phyloP scores from a whole-genome alignment of 108 stramenopile genomes.

The Cyclotella kingstonii region DNA sequence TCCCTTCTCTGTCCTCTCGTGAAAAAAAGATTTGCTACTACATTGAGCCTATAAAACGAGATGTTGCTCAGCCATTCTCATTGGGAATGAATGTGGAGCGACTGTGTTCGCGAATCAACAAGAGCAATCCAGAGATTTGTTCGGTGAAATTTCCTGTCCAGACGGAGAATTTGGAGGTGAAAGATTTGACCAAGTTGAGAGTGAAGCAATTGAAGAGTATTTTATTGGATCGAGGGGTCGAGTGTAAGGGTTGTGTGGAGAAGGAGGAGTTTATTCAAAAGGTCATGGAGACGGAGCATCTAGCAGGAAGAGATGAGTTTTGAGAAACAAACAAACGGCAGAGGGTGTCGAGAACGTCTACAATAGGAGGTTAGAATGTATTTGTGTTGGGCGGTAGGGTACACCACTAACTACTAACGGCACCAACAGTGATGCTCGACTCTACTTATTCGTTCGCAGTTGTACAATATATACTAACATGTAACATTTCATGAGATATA shows the following conservation, averaged over 20 bases:
- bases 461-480: no score
- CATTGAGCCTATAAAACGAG: slow-evolving; percentile 96
- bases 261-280: slow-evolving; percentile 98
- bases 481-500: not conserved
- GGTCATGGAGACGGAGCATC: slow-evolving; percentile 93
- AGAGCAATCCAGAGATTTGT: slow-evolving; percentile 87
- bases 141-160: slow-evolving; percentile 94
- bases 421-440: no score
- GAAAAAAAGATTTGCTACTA: slow-evolving; percentile 99
- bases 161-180: slow-evolving; percentile 89
- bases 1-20: slow-evolving; percentile 43
- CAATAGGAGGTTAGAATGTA: no score
- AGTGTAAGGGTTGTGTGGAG: slow-evolving; percentile 96
- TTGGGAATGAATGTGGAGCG: slow-evolving; percentile 92
- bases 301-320: slow-evolving; percentile 50
- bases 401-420: no score
- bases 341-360: no score
- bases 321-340: no score
- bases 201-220: slow-evolving; percentile 98
- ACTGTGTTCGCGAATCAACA: slow-evolving; percentile 83
- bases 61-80: slow-evolving; percentile 91
- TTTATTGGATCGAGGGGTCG: slow-evolving; percentile 93
- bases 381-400: no score
- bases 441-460: no score
- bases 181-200: slow-evolving; percentile 93